A percentile compares a stretch with the other conserved stretches of the same genome.
These are phyloP conservation scores for Ceratocystiopsis sp. DNA, from an alignment of 2,329 filamentous ascomycete genomes.

Conservation along the genomic window DNA sequence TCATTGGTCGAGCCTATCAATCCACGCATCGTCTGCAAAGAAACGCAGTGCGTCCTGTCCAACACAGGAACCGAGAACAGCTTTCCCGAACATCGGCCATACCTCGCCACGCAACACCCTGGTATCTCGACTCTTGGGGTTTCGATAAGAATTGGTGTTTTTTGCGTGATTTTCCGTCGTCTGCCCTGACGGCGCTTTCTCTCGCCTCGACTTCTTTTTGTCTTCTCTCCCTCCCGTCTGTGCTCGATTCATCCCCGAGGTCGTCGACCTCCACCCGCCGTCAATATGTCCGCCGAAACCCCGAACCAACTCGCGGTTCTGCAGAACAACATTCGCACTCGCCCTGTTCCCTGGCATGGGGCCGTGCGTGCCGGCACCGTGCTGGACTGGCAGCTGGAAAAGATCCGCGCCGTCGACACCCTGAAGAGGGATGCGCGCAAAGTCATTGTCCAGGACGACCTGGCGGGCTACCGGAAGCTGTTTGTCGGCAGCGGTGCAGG, in stretches of 20 bases:
- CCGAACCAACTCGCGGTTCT: constrained; percentile 72
- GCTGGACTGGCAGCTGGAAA: constrained; percentile 82
- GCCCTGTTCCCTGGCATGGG: constrained; percentile 95
- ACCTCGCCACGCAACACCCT: neutral
- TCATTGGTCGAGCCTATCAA: constrained; percentile 6
- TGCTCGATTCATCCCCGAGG: neutral
- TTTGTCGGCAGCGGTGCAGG: constrained; percentile 67
- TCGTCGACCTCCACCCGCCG: too few relatives aligned
- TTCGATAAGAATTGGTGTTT: neutral
- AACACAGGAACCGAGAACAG: too few relatives aligned
- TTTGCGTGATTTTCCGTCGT: neutral
- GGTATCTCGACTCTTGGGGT: neutral
- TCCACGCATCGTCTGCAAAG: constrained; percentile 1
- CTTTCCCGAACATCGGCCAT: neutral
- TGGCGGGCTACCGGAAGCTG: constrained; percentile 62
- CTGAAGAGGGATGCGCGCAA: constrained; percentile 81
- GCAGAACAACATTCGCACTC: constrained; percentile 91
- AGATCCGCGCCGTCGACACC: constrained; percentile 94
- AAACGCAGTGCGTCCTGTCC: too few relatives aligned
- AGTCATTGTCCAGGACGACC: constrained; percentile 63
- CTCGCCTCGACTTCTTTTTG: neutral
- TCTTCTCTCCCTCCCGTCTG: neutral
- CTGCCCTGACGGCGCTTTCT: neutral
- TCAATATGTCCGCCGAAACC: constrained; percentile 71
- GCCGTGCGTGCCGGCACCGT: constrained; percentile 86